phyloP scores from a whole-genome alignment of 2,329 filamentous ascomycete species.

The Aspergillus viridinutans region DNA sequence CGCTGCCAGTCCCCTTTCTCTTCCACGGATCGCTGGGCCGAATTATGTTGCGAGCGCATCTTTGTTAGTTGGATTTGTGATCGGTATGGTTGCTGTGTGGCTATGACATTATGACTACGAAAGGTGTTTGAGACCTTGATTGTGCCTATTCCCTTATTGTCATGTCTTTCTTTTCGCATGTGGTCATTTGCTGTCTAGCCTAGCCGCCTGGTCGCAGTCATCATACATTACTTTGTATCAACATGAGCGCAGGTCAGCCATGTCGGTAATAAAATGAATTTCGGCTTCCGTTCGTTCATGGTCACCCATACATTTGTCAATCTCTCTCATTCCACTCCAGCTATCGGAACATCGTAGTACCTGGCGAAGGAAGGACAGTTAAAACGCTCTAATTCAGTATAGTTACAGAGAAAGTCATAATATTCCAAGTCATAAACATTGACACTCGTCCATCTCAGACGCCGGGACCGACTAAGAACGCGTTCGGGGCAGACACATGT shows the following conservation, averaged over 20 bases:
- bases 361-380: background rate
- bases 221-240: background rate
- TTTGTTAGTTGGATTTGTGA: conserved; percentile 2
- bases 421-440: background rate
- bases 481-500: background rate
- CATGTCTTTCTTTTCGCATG: background rate
- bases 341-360: background rate
- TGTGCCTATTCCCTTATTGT: background rate
- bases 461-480: background rate
- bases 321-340: background rate
- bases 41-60: background rate
- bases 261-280: background rate
- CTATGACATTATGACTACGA: background rate
- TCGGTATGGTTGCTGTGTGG: conserved; percentile 7
- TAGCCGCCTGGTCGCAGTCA: background rate
- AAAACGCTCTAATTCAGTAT: background rate
- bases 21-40: background rate
- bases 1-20: conserved; percentile 1
- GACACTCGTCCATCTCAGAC: no score
- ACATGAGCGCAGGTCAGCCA: background rate
- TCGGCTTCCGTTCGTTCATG: background rate
- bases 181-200: background rate
- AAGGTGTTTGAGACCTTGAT: background rate
- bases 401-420: background rate
- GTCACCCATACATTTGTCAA: background rate